Evolutionary conservation across 2,329 filamentous ascomycete species (phyloP), one percentile per base, ranked within the genome.

Genomic region (Aspergillus proliferans): DNA sequence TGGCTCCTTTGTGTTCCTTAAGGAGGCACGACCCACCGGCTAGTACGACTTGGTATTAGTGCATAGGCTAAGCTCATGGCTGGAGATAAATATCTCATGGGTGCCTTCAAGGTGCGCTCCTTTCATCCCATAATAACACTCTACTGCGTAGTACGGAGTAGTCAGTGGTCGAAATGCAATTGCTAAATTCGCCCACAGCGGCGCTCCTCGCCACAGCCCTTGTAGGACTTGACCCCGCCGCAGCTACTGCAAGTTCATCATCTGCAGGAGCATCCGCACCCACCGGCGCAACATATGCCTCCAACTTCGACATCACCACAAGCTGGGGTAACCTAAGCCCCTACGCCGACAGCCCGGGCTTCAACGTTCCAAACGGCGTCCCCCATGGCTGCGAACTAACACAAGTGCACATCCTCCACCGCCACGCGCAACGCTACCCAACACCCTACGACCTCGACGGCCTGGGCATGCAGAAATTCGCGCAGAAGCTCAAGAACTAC

Each of bases 381-480:
- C 79, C 79, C 0, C 64, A 72, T 43, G 76, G 76, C n/a, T 82
- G 79, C 62, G 77, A 80, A 59, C 64, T 81, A 47, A 74, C 77
- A 50, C 76, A 80, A 58, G 76, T 70, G 0, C 77, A 80, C 54
- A 66, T 72, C 5, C 68, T 82, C 14, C 78, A 81, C 57, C 71
- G 79, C 24, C 79, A 82, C 60, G 75, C 76, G 1, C 68, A 81
- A 51, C 71, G 79, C 21, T 80, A 78, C 40, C 76, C 76, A 3
- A 76, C 71, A 0, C 43, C 66, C 15, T 67, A 63, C 50, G 65
- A 65, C 24, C 70, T 78, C 51, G 79, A 82, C 54, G 78, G 75
- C 1, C 56, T 52, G 19, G 78, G 76, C 53, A 72, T 79, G 52
- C 68, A 70, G 41, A 57, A 63, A 10, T 81, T 82, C 52, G 74